Conservation (phyloP, 805 yeast species). For the Suhomyces tanzawaensis region DNA sequence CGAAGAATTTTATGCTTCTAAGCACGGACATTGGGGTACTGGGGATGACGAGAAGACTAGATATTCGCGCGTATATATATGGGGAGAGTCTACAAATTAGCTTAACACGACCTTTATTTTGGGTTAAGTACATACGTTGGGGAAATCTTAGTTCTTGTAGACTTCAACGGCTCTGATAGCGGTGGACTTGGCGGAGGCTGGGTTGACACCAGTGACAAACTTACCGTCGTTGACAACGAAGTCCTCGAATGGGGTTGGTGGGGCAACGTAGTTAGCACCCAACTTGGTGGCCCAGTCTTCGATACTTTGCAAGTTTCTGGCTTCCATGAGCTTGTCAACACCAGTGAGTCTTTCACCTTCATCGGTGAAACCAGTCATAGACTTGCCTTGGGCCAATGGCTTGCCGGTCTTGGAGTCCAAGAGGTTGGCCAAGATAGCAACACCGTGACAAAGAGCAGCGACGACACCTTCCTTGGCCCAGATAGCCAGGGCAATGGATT, state of each 20-base stretch:
- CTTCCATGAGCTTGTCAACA: slow-evolving; percentile 18
- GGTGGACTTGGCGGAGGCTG: slow-evolving; percentile 51
- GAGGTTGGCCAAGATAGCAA: slow-evolving; percentile 53
- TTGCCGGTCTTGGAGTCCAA: slow-evolving; percentile 41
- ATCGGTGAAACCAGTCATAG: slow-evolving; percentile 60
- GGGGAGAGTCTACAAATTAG: background rate
- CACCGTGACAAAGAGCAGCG: slow-evolving; percentile 69
- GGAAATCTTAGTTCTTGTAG: background rate
- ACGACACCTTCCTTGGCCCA: slow-evolving; percentile 54
- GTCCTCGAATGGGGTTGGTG: slow-evolving; percentile 44
- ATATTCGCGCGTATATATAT: too few species aligned
- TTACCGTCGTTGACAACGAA: slow-evolving; percentile 54
- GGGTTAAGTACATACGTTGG: background rate
- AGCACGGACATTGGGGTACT: slow-evolving; percentile 1
- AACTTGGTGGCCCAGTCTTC: slow-evolving; percentile 34
- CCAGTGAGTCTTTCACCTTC: slow-evolving; percentile 43
- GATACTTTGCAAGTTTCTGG: slow-evolving; percentile 32
- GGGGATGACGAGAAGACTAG: background rate
- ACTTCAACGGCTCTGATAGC: slow-evolving; percentile 40
- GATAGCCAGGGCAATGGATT: slow-evolving; percentile 44
- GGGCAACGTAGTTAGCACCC: slow-evolving; percentile 5
- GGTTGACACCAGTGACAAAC: slow-evolving; percentile 65
- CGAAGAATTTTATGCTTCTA: slow-evolving; percentile 45
- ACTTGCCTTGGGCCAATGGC: slow-evolving; percentile 49
- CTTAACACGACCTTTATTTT: background rate